These are phyloP conservation scores for Cercospora sp. DNA, from an alignment of 2,329 filamentous ascomycete species.

Conservation along the genomic window DNA sequence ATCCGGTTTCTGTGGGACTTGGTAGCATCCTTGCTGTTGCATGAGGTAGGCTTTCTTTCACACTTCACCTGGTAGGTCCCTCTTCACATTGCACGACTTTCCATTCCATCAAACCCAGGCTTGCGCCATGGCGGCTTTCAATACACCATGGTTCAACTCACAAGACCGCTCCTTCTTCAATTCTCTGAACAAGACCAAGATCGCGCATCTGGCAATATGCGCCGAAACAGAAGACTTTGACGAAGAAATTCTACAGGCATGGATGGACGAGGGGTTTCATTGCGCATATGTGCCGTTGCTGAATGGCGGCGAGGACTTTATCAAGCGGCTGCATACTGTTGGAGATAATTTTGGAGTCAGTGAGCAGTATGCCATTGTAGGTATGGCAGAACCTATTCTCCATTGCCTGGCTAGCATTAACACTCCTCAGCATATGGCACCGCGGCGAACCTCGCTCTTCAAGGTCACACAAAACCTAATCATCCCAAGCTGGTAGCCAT, in stretches of 20 bases:
- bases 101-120: background rate
- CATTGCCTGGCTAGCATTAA: background rate
- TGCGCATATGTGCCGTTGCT: slow-evolving; percentile 58
- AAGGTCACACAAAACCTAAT: slow-evolving; percentile 58
- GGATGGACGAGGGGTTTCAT: slow-evolving; percentile 62
- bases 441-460: slow-evolving; percentile 60
- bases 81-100: slow-evolving; percentile 5
- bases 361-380: slow-evolving; percentile 64
- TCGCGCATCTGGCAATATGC: slow-evolving; percentile 52
- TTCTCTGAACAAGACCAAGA: slow-evolving; percentile 44
- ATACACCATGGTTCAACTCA: slow-evolving; percentile 38
- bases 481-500: slow-evolving; percentile 59
- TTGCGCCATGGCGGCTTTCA: slow-evolving; percentile 33
- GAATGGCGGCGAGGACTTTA: slow-evolving; percentile 52
- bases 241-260: slow-evolving; percentile 53
- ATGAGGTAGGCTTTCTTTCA: background rate
- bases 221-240: slow-evolving; percentile 60
- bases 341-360: slow-evolving; percentile 56
- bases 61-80: slow-evolving; percentile 11
- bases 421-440: slow-evolving; percentile 58
- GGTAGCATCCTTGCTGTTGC: slow-evolving; percentile 3
- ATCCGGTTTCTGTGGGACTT: slow-evolving; percentile 17
- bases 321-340: slow-evolving; percentile 53
- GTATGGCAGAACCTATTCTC: slow-evolving; percentile 42
- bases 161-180: slow-evolving; percentile 40